These are phyloP conservation scores for Tetramitus jugosus DNA, from an alignment of 208 protist genomes.

Conservation along the genomic window DNA sequence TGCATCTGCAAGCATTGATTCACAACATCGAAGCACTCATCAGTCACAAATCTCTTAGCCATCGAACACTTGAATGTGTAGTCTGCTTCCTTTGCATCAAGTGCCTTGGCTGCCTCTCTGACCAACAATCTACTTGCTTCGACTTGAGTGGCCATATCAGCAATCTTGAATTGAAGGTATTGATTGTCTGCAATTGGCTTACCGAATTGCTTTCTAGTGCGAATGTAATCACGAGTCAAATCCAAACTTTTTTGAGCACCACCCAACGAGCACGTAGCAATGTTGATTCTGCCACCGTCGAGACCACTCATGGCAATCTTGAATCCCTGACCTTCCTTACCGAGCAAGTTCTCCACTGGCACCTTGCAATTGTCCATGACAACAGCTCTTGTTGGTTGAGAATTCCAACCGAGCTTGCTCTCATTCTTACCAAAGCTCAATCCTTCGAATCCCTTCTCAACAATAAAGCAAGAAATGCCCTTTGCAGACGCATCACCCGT, in stretches of 20 bases:
- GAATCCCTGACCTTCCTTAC: conserved; percentile 59
- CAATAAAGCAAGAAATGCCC: conserved; percentile 55
- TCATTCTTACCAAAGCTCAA: conserved; percentile 59
- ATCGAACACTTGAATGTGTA: conserved; percentile 43
- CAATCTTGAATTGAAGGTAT: conserved; percentile 52
- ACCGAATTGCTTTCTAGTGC: conserved; percentile 53
- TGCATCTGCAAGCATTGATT: conserved; percentile 52
- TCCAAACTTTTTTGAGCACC: conserved; percentile 47
- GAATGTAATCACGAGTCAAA: conserved; percentile 42
- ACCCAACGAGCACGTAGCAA: conserved; percentile 55
- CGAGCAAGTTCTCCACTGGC: conserved; percentile 47
- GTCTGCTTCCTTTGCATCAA: conserved; percentile 35
- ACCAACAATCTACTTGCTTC: conserved; percentile 47
- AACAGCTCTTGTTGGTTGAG: conserved; percentile 41
- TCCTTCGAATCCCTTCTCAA: conserved; percentile 52
- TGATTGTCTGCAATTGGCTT: conserved; percentile 40
- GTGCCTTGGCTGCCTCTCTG: conserved; percentile 32
- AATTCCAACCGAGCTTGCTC: conserved; percentile 61
- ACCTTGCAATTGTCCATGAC: conserved; percentile 49
- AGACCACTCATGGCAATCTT: conserved; percentile 64
- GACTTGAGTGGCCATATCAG: conserved; percentile 55
- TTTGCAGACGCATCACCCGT: conserved; percentile 34
- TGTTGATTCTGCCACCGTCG: conserved; percentile 68
- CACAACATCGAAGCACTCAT: conserved; percentile 46
- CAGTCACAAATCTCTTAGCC: conserved; percentile 58